Base-by-base conservation (phyloP, 805 yeast genomes). In the Cyberlindnera maclurae region DNA sequence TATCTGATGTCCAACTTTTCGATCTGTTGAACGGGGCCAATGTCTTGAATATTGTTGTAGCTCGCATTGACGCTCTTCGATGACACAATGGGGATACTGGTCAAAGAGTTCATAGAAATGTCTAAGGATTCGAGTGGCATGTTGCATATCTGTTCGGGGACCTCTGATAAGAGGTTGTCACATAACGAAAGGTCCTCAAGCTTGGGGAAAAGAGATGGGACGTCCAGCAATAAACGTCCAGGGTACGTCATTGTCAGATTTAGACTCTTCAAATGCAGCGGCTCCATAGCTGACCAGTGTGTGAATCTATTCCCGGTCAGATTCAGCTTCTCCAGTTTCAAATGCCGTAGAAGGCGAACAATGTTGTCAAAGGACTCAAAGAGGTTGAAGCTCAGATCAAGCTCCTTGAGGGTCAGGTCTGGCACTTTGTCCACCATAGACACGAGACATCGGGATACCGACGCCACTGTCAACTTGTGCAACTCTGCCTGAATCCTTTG, bases 361-460 rank as follows among this genome's bases (percentile, higher is more conserved):
- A 82, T 51, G 1, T 56, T 60, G 1, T 51, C 39, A 42, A 78
- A 51, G 37, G 65, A 59, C 15, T 53, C 51, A 30, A 85, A 56
- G 34, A 82, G 57, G 53, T 85, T 82, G 52, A 60, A 73, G 11
- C 86, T 70, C 35, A 87, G 46, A 56, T 82, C 85, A 30, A 87
- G 62, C 15, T 56, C 61, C 33, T 37, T 40, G 29, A 87, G 60
- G 26, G 32, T 39, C 35, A 67, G 52, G 16, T 42, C 29, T 20
- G 32, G 50, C 1, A 52, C 42, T 12, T 48, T 43, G 16, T 37
- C 28, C n/a, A 34, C 29, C 3, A 33, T 27, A 15, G 6, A 44
- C 3, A 82, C 58, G 7, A 60, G 41, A 40, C 68, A 58, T 17
- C 64, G 55, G 26, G 71, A 73, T 30, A 87, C 53, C 1, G 85